Base-by-base conservation (phyloP, 2,329 filamentous ascomycete genomes). In the Fusarium palustre region DNA sequence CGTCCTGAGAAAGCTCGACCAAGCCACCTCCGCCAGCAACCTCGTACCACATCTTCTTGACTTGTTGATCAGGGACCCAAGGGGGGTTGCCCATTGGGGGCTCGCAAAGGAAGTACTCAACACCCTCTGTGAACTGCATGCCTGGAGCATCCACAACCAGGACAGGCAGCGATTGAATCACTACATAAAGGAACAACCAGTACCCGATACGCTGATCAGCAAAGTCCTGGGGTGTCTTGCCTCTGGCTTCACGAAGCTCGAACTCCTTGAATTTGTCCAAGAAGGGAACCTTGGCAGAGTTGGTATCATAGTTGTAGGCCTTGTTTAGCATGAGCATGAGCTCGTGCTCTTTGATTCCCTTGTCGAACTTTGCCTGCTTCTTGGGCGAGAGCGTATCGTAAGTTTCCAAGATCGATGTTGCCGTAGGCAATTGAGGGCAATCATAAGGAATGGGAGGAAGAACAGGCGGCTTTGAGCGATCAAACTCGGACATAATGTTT, bases 361-460 rank as follows among this genome's bases (percentile, higher is more conserved):
- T 87, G 64, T 90, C 87, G 56, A 92, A 86, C 76, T 92, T 93
- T 34, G 85, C 82, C 76, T 95, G 91, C 72, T 93, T 91, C 80
- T 93, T 95, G 2, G 87, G 77, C 22, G 92, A 86, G 33, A 93
- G 83, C 2, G 85, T 85, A 64, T 86, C 80, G 76, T 88, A 92
- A 43, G 89, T 91, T 41, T 88, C 85, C 58, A 90, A 85, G 20
- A 93, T 85, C 2, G 88, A 83, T 33, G 86, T 84, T 73, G 97
- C 86, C 1, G 86, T 87, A 1, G 95, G 95, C 25, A 97, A 80
- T 69, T 90, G 87, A 4, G 96, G 95, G 7, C 93, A 84, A 76
- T 98, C 95, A 75, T 95, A 98, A 0, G 96, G 95, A 57, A 98
- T 89, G 0, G 95, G 93, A 1, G 96, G 96, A 62, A 95, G 88